Percentiles rank a stretch among this genome's conserved stretches.
These are phyloP conservation scores for Fusarium udum DNA, from an alignment of 2,329 filamentous ascomycete genomes.

Conservation along the genomic window DNA sequence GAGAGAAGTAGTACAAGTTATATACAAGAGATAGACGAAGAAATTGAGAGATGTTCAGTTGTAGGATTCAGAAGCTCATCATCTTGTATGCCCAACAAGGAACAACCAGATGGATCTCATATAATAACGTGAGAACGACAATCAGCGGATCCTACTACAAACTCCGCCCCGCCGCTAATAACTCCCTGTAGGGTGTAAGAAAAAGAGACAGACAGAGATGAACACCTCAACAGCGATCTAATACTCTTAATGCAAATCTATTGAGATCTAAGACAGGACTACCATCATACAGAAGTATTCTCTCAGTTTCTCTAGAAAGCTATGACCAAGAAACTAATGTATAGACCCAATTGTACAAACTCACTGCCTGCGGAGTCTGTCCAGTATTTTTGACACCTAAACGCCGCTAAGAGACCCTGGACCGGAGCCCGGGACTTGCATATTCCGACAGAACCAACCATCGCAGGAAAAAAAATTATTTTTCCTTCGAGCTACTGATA, in stretches of 20 bases:
- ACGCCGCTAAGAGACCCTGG: not conserved
- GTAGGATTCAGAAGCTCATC: constrained; percentile 8
- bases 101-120: not conserved
- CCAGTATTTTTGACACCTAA: not conserved
- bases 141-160: constrained; percentile 26
- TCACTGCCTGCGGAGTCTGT: not conserved
- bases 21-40: not conserved
- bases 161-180: constrained; percentile 11
- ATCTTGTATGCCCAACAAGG: constrained; percentile 19
- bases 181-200: not conserved
- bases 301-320: accelerated
- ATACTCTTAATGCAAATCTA: accelerated
- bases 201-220: accelerated
- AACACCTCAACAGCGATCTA: accelerated
- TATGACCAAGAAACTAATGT: not conserved
- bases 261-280: accelerated
- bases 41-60: not conserved
- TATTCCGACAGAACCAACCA: constrained; percentile 48
- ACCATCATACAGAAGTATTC: accelerated
- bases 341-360: not conserved
- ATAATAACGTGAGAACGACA: not conserved
- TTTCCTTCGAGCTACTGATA: constrained; percentile 42
- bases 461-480: constrained; percentile 45
- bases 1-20: no score
- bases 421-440: constrained; percentile 48